phyloP scores from a whole-genome alignment of 257 asterid genomes.

The Leonotis leonurus region DNA sequence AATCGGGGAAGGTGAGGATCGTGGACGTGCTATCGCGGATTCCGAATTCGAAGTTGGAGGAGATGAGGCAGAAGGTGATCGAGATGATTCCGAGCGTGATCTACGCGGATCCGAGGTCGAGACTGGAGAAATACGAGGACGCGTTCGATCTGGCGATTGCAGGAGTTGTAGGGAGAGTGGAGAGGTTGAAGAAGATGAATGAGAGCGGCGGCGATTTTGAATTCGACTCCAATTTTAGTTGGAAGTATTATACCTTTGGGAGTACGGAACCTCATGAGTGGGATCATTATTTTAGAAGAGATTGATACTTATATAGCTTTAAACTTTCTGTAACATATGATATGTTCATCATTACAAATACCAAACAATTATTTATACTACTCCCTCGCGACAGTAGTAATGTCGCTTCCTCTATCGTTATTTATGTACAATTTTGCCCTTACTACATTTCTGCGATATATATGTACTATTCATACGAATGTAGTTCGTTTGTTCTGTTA shows the following conservation, averaged over 20 bases:
- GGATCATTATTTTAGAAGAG: conserved; percentile 63
- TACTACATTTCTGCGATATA: too few species aligned
- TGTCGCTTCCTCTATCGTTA: too few species aligned
- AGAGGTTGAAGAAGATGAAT: conserved; percentile 36
- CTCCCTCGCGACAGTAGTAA: too few species aligned
- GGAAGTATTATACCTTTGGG: conserved; percentile 78
- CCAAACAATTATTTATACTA: too few species aligned
- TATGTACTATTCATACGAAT: too few species aligned
- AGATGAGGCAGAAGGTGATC: conserved; percentile 73
- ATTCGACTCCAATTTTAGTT: conserved; percentile 60
- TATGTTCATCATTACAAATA: too few species aligned
- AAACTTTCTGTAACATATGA: too few species aligned
- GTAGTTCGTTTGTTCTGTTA: too few species aligned
- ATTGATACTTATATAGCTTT: too few species aligned
- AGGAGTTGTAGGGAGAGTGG: conserved; percentile 48
- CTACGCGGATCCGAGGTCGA: conserved; percentile 56
- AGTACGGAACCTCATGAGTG: conserved; percentile 49
- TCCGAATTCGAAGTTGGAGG: conserved; percentile 31
- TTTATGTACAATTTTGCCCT: too few species aligned
- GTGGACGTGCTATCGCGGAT: conserved; percentile 41
- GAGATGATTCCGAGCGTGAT: conserved; percentile 64
- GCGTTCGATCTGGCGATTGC: conserved; percentile 65
- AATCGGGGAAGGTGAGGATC: conserved; percentile 39
- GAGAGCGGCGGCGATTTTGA: conserved; percentile 28
- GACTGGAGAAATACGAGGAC: conserved; percentile 41